Percentiles rank a stretch among this genome's conserved stretches.
These are phyloP conservation scores for Talaromyces rugulosus DNA, from an alignment of 2,329 filamentous ascomycete species.

Conservation along the genomic window DNA sequence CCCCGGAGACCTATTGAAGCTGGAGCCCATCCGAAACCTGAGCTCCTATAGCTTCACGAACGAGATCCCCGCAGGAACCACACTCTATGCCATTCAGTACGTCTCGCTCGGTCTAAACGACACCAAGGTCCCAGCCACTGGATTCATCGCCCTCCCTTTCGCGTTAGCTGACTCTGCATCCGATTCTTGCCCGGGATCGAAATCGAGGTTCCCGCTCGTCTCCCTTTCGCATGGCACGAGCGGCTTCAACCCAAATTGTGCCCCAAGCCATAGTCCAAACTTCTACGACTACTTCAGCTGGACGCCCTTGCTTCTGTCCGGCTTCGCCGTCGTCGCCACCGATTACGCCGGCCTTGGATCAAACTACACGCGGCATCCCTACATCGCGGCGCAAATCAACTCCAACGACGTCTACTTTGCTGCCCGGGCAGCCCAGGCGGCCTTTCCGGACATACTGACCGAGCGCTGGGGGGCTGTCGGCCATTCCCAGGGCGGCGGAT, in stretches of 20 bases:
- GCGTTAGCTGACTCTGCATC: not conserved
- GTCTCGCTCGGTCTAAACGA: not conserved
- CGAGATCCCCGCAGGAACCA: not conserved
- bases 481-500: conserved; percentile 14
- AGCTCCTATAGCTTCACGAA: not conserved
- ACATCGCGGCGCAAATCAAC: not conserved
- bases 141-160: not conserved
- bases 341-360: conserved; percentile 10
- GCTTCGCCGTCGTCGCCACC: conserved; percentile 8
- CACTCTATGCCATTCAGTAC: not conserved
- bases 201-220: conserved; percentile 3
- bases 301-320: conserved; percentile 1
- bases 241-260: conserved; percentile 7
- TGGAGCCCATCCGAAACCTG: not conserved
- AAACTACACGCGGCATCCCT: conserved; percentile 12
- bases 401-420: not conserved
- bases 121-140: not conserved
- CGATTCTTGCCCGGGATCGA: too few relatives aligned
- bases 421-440: not conserved
- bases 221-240: conserved; percentile 14
- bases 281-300: conserved; percentile 12
- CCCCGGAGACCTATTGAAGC: not conserved
- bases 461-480: conserved; percentile 10
- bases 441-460: conserved; percentile 7
- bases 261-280: conserved; percentile 8